Conservation (phyloP, 768 basidiomycete genomes). For the Lentinula edodes region DNA sequence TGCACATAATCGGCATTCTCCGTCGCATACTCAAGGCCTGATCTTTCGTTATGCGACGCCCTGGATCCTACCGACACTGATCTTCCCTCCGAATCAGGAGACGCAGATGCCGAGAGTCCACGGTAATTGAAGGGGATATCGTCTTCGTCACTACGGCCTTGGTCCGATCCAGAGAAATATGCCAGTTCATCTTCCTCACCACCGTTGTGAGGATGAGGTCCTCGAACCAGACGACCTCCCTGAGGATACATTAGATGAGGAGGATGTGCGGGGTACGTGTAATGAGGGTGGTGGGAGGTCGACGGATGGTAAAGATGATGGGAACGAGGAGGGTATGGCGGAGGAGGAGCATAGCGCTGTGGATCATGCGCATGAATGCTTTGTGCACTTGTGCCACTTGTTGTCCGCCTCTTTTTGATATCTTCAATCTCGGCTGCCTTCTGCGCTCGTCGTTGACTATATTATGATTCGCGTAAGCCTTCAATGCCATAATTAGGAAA, state of each 20-base stretch:
- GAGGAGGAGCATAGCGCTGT: neutral
- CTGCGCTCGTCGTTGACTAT: constrained; percentile 52
- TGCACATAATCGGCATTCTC: neutral
- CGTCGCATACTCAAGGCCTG: neutral
- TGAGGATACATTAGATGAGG: neutral
- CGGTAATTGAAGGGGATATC: neutral
- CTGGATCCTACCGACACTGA: neutral
- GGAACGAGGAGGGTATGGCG: neutral
- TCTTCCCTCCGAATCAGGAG: neutral
- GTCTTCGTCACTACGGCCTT: neutral
- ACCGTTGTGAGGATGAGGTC: neutral
- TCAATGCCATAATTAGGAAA: neutral
- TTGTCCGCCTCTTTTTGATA: constrained; percentile 30
- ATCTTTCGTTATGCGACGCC: neutral
- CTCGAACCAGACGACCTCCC: neutral
- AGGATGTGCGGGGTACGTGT: neutral
- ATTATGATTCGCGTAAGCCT: constrained; percentile 5
- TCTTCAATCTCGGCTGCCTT: constrained; percentile 50
- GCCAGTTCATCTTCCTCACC: neutral
- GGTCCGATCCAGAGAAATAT: constrained; percentile 1
- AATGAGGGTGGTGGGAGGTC: neutral
- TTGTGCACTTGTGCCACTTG: neutral
- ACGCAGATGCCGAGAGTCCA: neutral
- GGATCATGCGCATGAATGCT: neutral
- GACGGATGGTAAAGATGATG: constrained; percentile 1